A percentile compares a stretch with the other conserved stretches of the same genome.
These are phyloP conservation scores for Zygoascus tannicola DNA, from an alignment of 805 yeast genomes.

Conservation along the genomic window DNA sequence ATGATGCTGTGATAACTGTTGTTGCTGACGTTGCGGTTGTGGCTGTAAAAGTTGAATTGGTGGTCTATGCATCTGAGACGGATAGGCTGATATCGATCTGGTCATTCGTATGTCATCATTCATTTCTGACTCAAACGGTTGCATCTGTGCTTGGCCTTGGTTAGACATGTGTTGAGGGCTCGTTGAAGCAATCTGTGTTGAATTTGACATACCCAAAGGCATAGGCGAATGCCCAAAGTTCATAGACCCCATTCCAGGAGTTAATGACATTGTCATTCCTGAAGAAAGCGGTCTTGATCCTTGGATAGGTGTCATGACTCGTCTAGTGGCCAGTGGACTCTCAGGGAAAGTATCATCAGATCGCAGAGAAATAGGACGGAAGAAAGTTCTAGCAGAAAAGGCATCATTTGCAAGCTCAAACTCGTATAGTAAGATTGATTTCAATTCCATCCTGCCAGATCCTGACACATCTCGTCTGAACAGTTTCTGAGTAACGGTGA, in stretches of 20 bases:
- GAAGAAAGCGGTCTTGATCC: not conserved
- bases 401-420: conserved; percentile 28
- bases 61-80: not conserved
- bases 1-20: not conserved
- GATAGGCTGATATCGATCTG: conserved; percentile 1
- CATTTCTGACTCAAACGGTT: not conserved
- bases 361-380: conserved; percentile 16
- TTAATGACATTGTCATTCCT: not conserved
- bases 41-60: not conserved
- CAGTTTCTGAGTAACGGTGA: conserved; percentile 27
- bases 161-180: too few relatives aligned
- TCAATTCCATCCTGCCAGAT: conserved; percentile 13
- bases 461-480: conserved; percentile 9
- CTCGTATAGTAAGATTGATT: conserved; percentile 28
- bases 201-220: not conserved
- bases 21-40: not conserved
- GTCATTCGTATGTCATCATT: not conserved
- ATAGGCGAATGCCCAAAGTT: not conserved
- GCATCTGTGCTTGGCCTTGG: not conserved
- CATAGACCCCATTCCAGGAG: not conserved
- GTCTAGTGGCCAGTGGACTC: conserved; percentile 2
- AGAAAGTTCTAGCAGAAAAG: conserved; percentile 29
- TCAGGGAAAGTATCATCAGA: not conserved
- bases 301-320: not conserved
- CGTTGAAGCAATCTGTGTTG: too few relatives aligned